Base-by-base conservation (phyloP, 441 rosid species). In the Adansonia gregorii region DNA sequence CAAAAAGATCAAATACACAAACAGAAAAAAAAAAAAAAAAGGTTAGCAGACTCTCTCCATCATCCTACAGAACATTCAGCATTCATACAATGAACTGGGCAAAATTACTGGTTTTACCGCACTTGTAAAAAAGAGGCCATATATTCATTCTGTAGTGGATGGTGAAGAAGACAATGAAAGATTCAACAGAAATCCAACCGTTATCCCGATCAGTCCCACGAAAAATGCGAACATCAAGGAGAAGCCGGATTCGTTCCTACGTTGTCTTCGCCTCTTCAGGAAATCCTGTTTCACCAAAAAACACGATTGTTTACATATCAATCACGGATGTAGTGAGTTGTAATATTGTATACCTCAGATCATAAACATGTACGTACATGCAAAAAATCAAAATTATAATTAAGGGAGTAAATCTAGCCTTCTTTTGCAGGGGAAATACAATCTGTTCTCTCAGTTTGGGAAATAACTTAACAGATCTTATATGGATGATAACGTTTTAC, bases 201-300 rank as follows among this genome's bases (percentile, higher is more conserved):
- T 78, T 70, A 96, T 86, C 41, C 99, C 97, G 12, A 94, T 85
- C 49, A 94, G 87, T 76, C 92, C 98, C 76, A 94, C 97, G 49
- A 93, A 65, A 19, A 88, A 86, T n/a, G 98, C 97, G 54, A 94
- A 91, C 64, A 77, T 90, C 67, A 96, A 63, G 52, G 99, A 92
- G 86, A 95, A 88, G 67, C 97, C 97, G 2, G 76, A 67, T 46
- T 81, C 84, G n/a, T 75, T 83, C 83, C 89, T 90, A 68, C 84
- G 85, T 63, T 80, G 87, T 75, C 84, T 89, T 80, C 91, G 86
- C 82, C 90, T 93, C 89, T 84, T 94, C 87, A 89, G 75, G 88
- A 84, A 79, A 20, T 93, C 97, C 98, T 96, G 85, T 41, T 80
- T 17, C 54, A 80, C n/a, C 4, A 72, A 35, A 72, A 31, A 31